Conservation (phyloP, 306 rosid species). For the Vicia villosa region DNA sequence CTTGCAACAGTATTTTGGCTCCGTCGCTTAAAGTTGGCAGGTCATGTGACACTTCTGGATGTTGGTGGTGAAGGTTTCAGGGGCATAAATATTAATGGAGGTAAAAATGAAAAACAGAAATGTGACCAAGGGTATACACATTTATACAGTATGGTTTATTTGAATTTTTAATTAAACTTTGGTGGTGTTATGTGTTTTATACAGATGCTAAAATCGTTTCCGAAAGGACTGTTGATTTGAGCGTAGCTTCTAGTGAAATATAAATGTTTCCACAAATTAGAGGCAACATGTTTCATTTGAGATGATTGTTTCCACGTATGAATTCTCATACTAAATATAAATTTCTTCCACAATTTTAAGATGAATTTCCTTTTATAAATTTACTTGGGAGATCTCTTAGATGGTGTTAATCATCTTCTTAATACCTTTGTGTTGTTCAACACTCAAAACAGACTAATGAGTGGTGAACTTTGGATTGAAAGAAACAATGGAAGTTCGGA, state of each 20-base stretch:
- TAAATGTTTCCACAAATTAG: neutral
- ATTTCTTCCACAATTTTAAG: too few relatives aligned
- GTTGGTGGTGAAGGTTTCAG: neutral
- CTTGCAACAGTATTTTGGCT: conserved; percentile 60
- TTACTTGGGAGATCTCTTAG: too few relatives aligned
- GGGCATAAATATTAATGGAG: neutral
- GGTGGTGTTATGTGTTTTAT: neutral
- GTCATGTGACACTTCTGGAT: neutral
- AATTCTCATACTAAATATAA: too few relatives aligned
- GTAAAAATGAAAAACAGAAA: conserved; percentile 33
- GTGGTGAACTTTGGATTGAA: too few relatives aligned
- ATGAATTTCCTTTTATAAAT: too few relatives aligned
- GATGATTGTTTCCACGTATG: neutral
- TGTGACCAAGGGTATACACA: conserved; percentile 35
- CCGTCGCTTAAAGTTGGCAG: conserved; percentile 30
- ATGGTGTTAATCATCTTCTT: too few relatives aligned
- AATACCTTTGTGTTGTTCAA: too few relatives aligned
- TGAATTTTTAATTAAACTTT: neutral
- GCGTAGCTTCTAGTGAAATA: neutral
- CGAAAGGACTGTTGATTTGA: neutral
- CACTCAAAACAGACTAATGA: too few relatives aligned
- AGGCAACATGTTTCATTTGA: neutral
- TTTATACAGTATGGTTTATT: conserved; percentile 30
- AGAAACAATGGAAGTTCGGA: too few relatives aligned
- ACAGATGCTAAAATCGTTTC: neutral